Conservation (phyloP, 192 early-diverging fungal species). For the Coemansia erecta region DNA sequence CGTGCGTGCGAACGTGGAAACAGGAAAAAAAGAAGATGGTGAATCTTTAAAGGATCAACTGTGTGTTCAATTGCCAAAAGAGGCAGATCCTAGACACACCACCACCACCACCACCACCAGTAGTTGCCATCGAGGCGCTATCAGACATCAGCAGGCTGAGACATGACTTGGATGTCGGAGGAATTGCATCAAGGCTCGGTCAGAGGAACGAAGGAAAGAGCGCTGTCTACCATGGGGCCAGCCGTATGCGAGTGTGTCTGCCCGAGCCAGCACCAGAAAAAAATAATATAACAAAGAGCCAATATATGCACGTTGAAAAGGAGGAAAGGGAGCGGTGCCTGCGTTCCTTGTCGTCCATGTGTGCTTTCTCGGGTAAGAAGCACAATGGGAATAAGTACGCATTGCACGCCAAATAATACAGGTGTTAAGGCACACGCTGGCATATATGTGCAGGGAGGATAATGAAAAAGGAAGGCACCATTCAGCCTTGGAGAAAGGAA, state of each 20-base stretch:
- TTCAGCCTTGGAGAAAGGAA: too few species aligned
- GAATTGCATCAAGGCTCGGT: not conserved
- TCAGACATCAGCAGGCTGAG: too few species aligned
- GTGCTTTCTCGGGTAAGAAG: not conserved
- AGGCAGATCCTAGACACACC: constrained; percentile 4
- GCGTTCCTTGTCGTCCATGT: too few species aligned
- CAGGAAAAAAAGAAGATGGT: not conserved
- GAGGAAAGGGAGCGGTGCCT: not conserved
- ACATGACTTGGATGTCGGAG: too few species aligned
- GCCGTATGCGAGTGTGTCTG: not conserved
- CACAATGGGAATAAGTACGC: not conserved
- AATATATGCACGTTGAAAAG: constrained; percentile 1
- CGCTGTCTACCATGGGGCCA: not conserved
- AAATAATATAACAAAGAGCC: not conserved
- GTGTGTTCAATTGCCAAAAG: not conserved
- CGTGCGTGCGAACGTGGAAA: constrained; percentile 1
- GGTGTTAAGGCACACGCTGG: not conserved
- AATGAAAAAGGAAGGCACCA: not conserved
- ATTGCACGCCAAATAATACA: not conserved
- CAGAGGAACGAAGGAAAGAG: too few species aligned
- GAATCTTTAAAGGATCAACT: constrained; percentile 6
- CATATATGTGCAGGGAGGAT: not conserved
- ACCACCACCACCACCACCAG: not conserved
- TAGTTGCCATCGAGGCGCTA: too few species aligned
- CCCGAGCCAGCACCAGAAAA: not conserved